phyloP scores from a whole-genome alignment of 805 yeast genomes.

The Wickerhamiella kurtzmanii region DNA sequence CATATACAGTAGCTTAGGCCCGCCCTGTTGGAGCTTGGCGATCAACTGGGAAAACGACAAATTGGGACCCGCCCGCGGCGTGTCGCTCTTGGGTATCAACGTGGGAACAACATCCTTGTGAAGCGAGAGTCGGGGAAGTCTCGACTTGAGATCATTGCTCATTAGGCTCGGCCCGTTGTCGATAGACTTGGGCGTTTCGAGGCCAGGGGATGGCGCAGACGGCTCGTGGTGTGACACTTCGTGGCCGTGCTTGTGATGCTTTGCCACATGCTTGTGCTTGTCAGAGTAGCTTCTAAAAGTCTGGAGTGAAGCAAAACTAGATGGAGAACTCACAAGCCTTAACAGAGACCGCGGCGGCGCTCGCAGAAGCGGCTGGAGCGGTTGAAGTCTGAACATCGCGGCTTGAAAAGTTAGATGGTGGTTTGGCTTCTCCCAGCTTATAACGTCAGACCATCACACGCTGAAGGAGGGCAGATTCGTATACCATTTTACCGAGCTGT shows the following conservation, averaged over 20 bases:
- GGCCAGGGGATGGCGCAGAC: not conserved
- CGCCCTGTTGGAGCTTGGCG: conserved; percentile 36
- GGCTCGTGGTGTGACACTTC: not conserved
- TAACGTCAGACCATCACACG: too few relatives aligned
- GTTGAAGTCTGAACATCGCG: too few relatives aligned
- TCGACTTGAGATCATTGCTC: conserved; percentile 38
- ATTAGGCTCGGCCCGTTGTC: not conserved
- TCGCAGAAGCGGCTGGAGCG: not conserved
- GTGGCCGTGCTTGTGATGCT: not conserved
- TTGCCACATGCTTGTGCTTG: not conserved
- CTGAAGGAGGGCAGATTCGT: too few relatives aligned
- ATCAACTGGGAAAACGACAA: conserved; percentile 50
- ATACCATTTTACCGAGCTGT: too few relatives aligned
- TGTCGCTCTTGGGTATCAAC: conserved; percentile 60
- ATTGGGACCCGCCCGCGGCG: conserved; percentile 52
- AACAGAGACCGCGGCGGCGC: not conserved
- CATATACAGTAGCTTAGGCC: conserved; percentile 68
- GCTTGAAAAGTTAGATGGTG: too few relatives aligned
- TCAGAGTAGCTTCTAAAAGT: not conserved
- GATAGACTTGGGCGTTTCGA: not conserved
- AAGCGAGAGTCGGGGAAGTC: conserved; percentile 56
- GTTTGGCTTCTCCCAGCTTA: too few relatives aligned
- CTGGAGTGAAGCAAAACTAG: too few relatives aligned
- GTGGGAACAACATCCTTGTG: conserved; percentile 53
- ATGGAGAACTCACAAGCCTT: not conserved